Evolutionary conservation across 2,329 filamentous ascomycete genomes (phyloP), one percentile per base, ranked within the genome.

Genomic region (Penicillium sp.): DNA sequence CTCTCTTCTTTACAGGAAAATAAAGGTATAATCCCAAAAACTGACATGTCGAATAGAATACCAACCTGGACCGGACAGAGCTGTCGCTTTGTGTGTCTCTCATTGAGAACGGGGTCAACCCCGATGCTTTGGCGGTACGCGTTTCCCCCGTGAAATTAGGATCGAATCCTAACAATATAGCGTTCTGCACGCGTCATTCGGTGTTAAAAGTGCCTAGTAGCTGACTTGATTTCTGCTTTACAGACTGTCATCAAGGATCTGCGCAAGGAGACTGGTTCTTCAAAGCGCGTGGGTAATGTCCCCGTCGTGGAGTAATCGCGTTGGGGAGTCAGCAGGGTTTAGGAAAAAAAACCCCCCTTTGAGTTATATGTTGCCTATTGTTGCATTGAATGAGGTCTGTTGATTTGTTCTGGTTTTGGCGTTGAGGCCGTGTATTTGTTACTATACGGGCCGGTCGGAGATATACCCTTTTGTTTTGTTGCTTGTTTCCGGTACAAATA

Each of bases 41-140:
- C 25, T 55, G 10, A 50, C 38, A 21, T 13, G 2, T 10, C 4
- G n/a, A 36, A 17, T 59, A 97, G 93, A 97, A 97, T 78, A 96
- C 93, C 61, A 86, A 96, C 63, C 86, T 99, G 45, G 93, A 97
- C 75, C 87, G 93, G 33, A 89, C 92, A 53, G 92, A 93, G 21
- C 82, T 99, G 19, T 96, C 93, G 3, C 90, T 97, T 62, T 99
- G 94, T 76, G 93, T 97, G 59, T 96, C 92, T 53, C 84, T 99
- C 75, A 96, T 99, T 67, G 94, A 99, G 77, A 96, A 96, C 71
- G 94, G 94, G 15, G 91, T 97, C 31, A 96, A 96, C 71, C 94
- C 94, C 0, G 93, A 97, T 74, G 94, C 93, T 1, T 81, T 99
- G 33, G 93, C 93, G 25, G 94, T 97, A 83, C 71, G 91, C 79